Base-by-base conservation (phyloP, 306 rosid species). In the Begonia peltatifolia region DNA sequence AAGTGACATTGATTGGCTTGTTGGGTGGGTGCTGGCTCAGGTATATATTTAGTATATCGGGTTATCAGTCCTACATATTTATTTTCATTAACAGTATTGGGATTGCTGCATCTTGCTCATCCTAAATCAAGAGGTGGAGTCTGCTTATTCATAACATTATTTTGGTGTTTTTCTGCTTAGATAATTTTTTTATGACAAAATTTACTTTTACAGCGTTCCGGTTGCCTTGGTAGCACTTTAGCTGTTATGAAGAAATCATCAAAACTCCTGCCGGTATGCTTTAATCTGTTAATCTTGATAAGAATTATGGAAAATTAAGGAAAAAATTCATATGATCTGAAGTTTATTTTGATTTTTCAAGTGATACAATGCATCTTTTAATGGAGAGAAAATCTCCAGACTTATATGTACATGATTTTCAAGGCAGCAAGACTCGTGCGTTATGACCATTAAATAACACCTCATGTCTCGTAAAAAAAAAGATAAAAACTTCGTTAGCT, bases 221-320 rank as follows among this genome's bases (percentile, higher is more conserved):
- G 95, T 66, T 77, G 89, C 71, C 95, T 89, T 60, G 97, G 97
- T 54, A 84, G 89, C 65, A 14, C 89, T 12, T 71, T 89, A 56
- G 97, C 97, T 57, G 93, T 89, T 58, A 89, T 89, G 97, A 89
- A 89, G 84, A 84, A 84, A 68, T 84, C 95, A 35, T 84, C 95
- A 22, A 82, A 77, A 58, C 66, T 74, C 63, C 81, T 89, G 65
- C 95, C 95, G 66, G 97, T 89, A 82, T 55, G 87, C 57, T 71
- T 54, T 22, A 12, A 57, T 13, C 60, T 54, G 35, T 30, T 46
- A 64, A 58, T 14, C 61, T 10, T 9, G 12, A 42, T 52, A 14
- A 10, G 23, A 12, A n/a, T 60, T 30, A 30, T 30, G 38, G 38
- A 30, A 5, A 30, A 30, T 30, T 30, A 0, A 30, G 38, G 8